Conservation (phyloP, 2,329 filamentous ascomycete genomes). For the Colletotrichum navitas region DNA sequence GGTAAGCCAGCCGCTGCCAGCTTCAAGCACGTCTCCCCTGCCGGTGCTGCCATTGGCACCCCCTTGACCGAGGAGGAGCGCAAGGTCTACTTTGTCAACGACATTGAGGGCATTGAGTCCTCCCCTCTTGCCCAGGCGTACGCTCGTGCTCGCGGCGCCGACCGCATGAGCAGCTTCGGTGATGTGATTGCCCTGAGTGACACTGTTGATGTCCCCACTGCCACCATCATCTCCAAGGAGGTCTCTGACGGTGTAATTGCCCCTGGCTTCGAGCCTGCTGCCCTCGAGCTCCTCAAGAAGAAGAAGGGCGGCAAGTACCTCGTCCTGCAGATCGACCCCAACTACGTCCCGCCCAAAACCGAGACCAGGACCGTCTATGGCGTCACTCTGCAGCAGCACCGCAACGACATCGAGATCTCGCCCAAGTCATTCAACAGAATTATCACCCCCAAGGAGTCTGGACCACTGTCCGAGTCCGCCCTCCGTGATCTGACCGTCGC, state of each 20-base stretch:
- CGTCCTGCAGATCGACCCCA: conserved; percentile 92
- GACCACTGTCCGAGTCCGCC: conserved; percentile 81
- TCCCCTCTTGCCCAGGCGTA: conserved; percentile 94
- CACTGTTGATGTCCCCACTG: conserved; percentile 90
- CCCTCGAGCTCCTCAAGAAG: conserved; percentile 92
- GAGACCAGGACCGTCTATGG: conserved; percentile 93
- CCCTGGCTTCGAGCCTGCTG: conserved; percentile 85
- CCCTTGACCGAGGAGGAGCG: conserved; percentile 88
- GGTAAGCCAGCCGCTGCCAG: conserved; percentile 92
- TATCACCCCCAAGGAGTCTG: conserved; percentile 85
- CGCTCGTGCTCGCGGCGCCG: conserved; percentile 92
- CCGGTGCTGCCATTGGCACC: conserved; percentile 93
- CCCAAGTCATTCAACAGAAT: conserved; percentile 88
- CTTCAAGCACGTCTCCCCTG: conserved; percentile 99
- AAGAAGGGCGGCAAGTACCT: conserved; percentile 99
- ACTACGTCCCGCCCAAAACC: conserved; percentile 82
- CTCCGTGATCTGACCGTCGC: conserved; percentile 92
- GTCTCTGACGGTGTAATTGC: conserved; percentile 98
- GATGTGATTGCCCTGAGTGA: conserved; percentile 96
- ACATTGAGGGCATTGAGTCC: conserved; percentile 88
- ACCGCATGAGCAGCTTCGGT: conserved; percentile 98
- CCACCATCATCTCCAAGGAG: conserved; percentile 97
- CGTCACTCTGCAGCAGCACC: conserved; percentile 87
- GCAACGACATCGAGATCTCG: conserved; percentile 90
- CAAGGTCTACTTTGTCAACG: conserved; percentile 98